These are phyloP conservation scores for Bipolaris victoriae DNA, from an alignment of 2,329 filamentous ascomycete species.

Conservation along the genomic window DNA sequence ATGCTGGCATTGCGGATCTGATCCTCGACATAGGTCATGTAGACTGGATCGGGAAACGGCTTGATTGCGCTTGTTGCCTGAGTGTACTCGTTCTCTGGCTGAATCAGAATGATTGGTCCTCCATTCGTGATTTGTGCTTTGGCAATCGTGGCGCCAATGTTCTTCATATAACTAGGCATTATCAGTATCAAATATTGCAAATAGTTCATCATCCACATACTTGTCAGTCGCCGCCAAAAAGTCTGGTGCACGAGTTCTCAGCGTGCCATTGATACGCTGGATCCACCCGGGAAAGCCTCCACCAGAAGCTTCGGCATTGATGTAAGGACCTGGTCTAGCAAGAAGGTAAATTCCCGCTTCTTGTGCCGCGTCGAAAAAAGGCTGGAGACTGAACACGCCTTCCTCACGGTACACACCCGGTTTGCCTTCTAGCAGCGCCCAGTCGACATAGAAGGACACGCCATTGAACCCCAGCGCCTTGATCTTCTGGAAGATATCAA, in stretches of 20 bases:
- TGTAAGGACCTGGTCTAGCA: conserved; percentile 72
- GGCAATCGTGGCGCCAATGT: conserved; percentile 71
- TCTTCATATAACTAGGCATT: conserved; percentile 61
- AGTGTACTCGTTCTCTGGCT: conserved; percentile 84
- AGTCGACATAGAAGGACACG: conserved; percentile 80
- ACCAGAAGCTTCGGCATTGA: conserved; percentile 77
- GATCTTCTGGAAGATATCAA: conserved; percentile 82
- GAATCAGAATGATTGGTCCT: conserved; percentile 77
- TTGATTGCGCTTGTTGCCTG: conserved; percentile 55
- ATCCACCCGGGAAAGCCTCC: conserved; percentile 85
- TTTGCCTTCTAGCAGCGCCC: conserved; percentile 77
- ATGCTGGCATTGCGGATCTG: conserved; percentile 72
- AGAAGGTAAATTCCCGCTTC: conserved; percentile 78
- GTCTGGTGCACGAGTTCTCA: conserved; percentile 67
- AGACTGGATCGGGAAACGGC: conserved; percentile 68
- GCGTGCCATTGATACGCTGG: conserved; percentile 67
- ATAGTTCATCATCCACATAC: conserved; percentile 49
- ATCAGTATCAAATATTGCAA: conserved; percentile 2
- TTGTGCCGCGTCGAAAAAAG: conserved; percentile 77
- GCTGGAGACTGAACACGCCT: conserved; percentile 73
- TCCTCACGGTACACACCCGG: conserved; percentile 72
- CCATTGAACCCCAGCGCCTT: conserved; percentile 80
- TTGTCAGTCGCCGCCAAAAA: conserved; percentile 72
- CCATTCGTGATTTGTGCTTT: conserved; percentile 82
- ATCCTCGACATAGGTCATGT: conserved; percentile 73